Base-by-base conservation (phyloP, 2,329 filamentous ascomycete genomes). In the Botryotinia convoluta region DNA sequence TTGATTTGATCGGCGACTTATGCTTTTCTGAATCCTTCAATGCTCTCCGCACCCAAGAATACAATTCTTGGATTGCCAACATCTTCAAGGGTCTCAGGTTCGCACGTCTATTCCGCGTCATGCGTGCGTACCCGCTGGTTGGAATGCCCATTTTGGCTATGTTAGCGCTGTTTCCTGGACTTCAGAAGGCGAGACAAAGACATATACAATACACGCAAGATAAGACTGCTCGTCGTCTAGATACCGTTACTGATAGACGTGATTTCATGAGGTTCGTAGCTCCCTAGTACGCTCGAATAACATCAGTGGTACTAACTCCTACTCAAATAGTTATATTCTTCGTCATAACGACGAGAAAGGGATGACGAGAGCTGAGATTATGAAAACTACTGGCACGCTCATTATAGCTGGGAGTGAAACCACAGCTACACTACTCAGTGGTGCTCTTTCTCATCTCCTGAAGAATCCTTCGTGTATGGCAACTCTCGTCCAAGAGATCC, bases 241-340 rank as follows among this genome's bases (percentile, higher is more conserved):
- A 54, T n/a, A n/a, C 48, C 12, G 26, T 54, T 54, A 54, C 26
- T 16, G 48, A 54, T 22, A 54, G 26, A 54, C 12, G 26, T n/a
- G 48, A 54, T 54, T n/a, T n/a, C 3, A 54, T 54, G 48, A 54
- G 26, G 48, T 54, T 16, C 2, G 48, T n/a, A 54, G 48, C n/a
- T n/a, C 26, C 12, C 1, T n/a, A n/a, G 2, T 29, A 54, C 14
- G 2, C 2, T n/a, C 48, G 10, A 14, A n/a, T n/a, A 2, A n/a
- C 16, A 54, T 54, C 26, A 4, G n/a, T 16, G n/a, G 12, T n/a
- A 7, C 48, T n/a, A 14, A 54, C 0, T 7, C 4, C 14, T 7
- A 26, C 12, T 14, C 10, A 54, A 54, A n/a, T 4, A n/a, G 48
- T 54, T n/a, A 54, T 8, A n/a, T 54, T n/a, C 48, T 54, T 54